Evolutionary conservation across 129 eudicot species (phyloP).

Genomic region (Calendula officinalis): DNA sequence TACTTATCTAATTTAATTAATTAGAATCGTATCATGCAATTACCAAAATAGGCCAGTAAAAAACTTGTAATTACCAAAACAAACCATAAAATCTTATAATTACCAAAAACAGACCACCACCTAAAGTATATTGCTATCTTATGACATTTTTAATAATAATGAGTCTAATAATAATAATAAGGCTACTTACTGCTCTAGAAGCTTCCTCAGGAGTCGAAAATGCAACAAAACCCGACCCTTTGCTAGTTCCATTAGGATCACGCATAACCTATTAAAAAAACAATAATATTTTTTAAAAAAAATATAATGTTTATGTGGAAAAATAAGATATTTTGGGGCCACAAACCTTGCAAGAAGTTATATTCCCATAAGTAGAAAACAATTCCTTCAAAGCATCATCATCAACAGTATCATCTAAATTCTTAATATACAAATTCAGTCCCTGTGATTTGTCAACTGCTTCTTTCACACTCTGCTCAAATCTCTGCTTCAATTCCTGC

Average conservation of each 20-base stretch:
- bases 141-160: too few species aligned
- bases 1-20: too few species aligned
- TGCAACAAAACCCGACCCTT: slow-evolving; percentile 77
- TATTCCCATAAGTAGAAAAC: slow-evolving; percentile 53
- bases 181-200: slow-evolving; percentile 65
- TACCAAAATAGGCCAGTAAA: too few species aligned
- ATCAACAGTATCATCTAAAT: slow-evolving; percentile 6
- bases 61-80: too few species aligned
- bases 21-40: too few species aligned
- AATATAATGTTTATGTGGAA: background rate
- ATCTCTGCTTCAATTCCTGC: slow-evolving; percentile 44
- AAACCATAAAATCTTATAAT: too few species aligned
- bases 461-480: slow-evolving; percentile 63
- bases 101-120: too few species aligned
- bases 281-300: background rate
- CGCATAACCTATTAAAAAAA: slow-evolving; percentile 56
- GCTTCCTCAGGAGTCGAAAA: slow-evolving; percentile 77
- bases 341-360: slow-evolving; percentile 79
- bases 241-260: slow-evolving; percentile 60
- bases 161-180: too few species aligned
- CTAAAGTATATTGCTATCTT: too few species aligned
- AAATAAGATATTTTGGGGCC: background rate
- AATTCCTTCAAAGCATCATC: slow-evolving; percentile 68
- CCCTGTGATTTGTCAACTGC: slow-evolving; percentile 65
- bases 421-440: slow-evolving; percentile 52